Percentiles rank a stretch among this genome's conserved stretches.
Conservation (phyloP, 768 basidiomycete genomes). For the Pisolithus orientalis region DNA sequence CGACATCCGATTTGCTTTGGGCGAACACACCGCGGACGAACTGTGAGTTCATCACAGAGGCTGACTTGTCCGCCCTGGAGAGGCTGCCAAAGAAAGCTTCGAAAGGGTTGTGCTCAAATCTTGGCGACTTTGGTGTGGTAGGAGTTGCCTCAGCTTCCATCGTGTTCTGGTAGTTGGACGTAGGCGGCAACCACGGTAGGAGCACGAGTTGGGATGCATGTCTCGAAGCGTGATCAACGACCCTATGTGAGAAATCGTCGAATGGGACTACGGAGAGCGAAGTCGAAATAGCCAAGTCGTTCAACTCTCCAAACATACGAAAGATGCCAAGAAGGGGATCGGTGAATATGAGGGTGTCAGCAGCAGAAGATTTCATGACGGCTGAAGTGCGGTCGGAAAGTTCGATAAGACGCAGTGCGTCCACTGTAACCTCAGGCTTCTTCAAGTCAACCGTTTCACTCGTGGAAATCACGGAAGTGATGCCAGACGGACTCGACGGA, state of each 20-base stretch:
- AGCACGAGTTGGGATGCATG: conserved; percentile 68
- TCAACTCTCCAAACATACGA: conserved; percentile 69
- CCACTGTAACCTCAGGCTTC: conserved; percentile 38
- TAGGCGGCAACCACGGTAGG: conserved; percentile 69
- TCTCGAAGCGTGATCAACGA: conserved; percentile 59
- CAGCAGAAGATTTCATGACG: conserved; percentile 58
- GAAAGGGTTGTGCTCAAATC: conserved; percentile 53
- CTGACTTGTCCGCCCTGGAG: conserved; percentile 31
- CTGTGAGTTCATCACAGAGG: conserved; percentile 63
- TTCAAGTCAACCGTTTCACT: conserved; percentile 4
- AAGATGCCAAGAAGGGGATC: conserved; percentile 73
- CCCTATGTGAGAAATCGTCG: conserved; percentile 66
- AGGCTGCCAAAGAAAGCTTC: conserved; percentile 50
- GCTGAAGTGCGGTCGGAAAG: conserved; percentile 60
- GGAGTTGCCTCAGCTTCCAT: conserved; percentile 3
- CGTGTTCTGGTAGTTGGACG: conserved; percentile 3
- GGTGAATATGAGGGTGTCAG: conserved; percentile 60
- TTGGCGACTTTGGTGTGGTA: conserved; percentile 9
- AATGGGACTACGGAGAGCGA: conserved; percentile 69
- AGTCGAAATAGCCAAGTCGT: conserved; percentile 57
- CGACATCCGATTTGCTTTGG: conserved; percentile 68
- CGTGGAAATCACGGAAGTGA: conserved; percentile 9
- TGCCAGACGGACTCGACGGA: conserved; percentile 1
- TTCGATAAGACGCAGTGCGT: conserved; percentile 85
- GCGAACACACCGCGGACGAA: conserved; percentile 81